Evolutionary conservation across 129 eudicot genomes (phyloP), one percentile per base, ranked within the genome.

Genomic region (Logfia minima): DNA sequence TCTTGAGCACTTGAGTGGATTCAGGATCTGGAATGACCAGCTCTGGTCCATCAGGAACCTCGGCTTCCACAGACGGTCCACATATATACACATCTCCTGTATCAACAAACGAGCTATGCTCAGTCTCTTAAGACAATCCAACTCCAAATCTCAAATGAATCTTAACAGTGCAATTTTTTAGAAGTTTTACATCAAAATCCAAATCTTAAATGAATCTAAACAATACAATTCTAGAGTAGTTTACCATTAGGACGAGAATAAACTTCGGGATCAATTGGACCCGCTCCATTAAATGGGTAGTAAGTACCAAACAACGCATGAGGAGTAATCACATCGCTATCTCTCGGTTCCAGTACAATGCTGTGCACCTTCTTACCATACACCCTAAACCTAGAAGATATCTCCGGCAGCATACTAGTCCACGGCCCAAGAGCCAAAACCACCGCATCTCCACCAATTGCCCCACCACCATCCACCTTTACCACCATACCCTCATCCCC

Each of bases 81-180:
- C 98, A 92, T 77, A 92, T 76, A 75, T 90, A 92, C 68, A 92
- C 93, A 71, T 90, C 98, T 79, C 94, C 96, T 92, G 79, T 26
- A 62, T 26, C 18, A 26, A n/a, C 10, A 22, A 19, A 58, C 13
- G 24, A 58, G 63, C 24, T 26, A 2, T 23, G 26, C 7, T 3
- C 6, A 8, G 37, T 62, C 68, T 28, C 18, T 62, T 26, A 22
- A 58, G 21, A n/a, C 23, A 5, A 17, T n/a, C 9, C n/a, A 55
- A 19, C n/a, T 16, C n/a, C 18, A 18, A 18, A 52, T 55, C 22
- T 18, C 5, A 58, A 34, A 14, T 13, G 55, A 48, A 48, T 48
- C 17, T 48, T 13, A 48, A 48, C 18, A 48, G 3, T 13, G n/a
- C 18, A 22, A n/a, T 58, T 5, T 4, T 21, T 19, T 22, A 37